Percentiles rank a stretch among this genome's conserved stretches.
phyloP scores from a whole-genome alignment of 108 stramenopile species.

The Conticribra weissflogii region DNA sequence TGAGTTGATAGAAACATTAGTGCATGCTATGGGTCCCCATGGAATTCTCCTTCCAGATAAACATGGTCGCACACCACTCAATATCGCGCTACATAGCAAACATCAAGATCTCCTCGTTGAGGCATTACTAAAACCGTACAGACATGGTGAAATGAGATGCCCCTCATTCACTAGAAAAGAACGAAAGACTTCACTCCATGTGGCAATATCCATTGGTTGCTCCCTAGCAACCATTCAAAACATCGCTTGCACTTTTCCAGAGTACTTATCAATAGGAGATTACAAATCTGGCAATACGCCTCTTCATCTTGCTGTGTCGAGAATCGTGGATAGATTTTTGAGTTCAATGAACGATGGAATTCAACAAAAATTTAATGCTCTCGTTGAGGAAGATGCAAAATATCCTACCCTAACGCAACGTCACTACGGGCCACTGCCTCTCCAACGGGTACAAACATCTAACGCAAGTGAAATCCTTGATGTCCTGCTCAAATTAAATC shows the following conservation, averaged over 20 bases:
- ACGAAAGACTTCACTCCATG: not conserved
- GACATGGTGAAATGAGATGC: not conserved
- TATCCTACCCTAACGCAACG: not conserved
- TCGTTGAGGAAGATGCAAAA: too few relatives aligned
- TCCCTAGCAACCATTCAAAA: not conserved
- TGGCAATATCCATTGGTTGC: not conserved
- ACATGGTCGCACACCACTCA: not conserved
- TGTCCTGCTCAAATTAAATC: not conserved
- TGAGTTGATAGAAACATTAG: not conserved
- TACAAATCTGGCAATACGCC: not conserved
- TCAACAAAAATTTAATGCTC: too few relatives aligned
- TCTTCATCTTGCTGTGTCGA: not conserved
- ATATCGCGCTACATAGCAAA: not conserved
- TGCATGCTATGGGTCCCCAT: slow-evolving; percentile 7
- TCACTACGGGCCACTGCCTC: too few relatives aligned
- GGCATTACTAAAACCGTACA: not conserved
- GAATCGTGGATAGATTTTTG: not conserved
- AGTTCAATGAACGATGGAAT: too few relatives aligned
- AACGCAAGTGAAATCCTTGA: not conserved
- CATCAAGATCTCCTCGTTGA: not conserved
- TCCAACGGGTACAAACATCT: too few relatives aligned
- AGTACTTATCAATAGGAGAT: not conserved
- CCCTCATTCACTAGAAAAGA: not conserved
- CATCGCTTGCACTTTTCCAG: not conserved
- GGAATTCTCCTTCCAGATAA: not conserved